Conservation (phyloP, 2,329 filamentous ascomycete genomes). For the Helminthosporium solani region DNA sequence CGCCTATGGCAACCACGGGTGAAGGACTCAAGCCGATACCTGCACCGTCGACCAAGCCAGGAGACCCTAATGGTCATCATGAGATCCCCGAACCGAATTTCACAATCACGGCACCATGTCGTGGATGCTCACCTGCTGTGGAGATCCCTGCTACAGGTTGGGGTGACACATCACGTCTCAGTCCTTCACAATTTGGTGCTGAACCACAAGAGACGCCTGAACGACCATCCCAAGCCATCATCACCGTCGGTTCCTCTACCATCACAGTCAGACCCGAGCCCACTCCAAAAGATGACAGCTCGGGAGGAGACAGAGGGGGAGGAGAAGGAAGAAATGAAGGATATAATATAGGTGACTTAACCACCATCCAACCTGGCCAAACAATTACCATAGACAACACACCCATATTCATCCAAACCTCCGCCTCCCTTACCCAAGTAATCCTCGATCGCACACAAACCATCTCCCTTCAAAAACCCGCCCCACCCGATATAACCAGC, state of each 20-base stretch:
- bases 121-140: conserved; percentile 30
- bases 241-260: conserved; percentile 19
- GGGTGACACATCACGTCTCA: conserved; percentile 11
- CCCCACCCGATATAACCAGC: conserved; percentile 16
- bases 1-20: conserved; percentile 24
- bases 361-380: conserved; percentile 20
- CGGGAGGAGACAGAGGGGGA: too few species aligned
- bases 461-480: conserved; percentile 11
- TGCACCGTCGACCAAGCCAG: conserved; percentile 21
- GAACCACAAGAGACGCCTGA: conserved; percentile 20
- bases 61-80: conserved; percentile 33
- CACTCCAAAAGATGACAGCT: conserved; percentile 5
- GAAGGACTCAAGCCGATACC: conserved; percentile 28
- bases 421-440: conserved; percentile 20
- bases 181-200: conserved; percentile 9
- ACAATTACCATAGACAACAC: conserved; percentile 24
- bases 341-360: conserved; percentile 20
- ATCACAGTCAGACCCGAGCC: conserved; percentile 18
- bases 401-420: conserved; percentile 28
- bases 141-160: conserved; percentile 29
- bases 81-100: conserved; percentile 35
- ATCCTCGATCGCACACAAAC: conserved; percentile 22
- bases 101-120: conserved; percentile 25
- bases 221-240: conserved; percentile 9
- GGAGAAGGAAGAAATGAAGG: neutral